Evolutionary conservation across 108 stramenopile species (phyloP), one percentile per base, ranked within the genome.

Genomic region (Phaeodactylum tricornutum): DNA sequence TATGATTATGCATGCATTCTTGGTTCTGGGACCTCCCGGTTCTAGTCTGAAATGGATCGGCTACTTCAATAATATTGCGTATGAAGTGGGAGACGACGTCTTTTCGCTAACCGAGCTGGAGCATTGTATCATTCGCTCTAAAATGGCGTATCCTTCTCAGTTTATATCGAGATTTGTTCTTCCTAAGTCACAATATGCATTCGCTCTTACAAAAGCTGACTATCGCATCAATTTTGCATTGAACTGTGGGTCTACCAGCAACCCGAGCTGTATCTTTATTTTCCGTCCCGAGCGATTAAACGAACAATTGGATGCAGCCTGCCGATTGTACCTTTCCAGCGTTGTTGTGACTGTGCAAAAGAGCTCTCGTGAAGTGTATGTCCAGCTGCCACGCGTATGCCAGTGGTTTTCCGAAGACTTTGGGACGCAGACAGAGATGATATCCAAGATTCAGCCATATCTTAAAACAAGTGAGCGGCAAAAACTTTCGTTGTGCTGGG

Each of bases 81-180:
- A 79, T 47, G 66, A 86, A 45, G 69, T 58, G 38, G 57, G 59
- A 20, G 84, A 80, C 38, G 84, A 86, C 31, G 65, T 86, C 16
- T 81, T 86, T 35, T 79, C 79, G 19, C 32, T 86, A 14, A 56
- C 77, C 4, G 84, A 86, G 58, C 52, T 86, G 16, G 84, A 86
- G 60, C 84, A 86, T 50, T 68, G 66, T 50, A 76, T 86, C 4
- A 74, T 86, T 23, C 62, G 77, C 4, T 53, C 71, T 14, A 37
- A 75, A 33, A 84, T 74, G 82, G 46, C 39, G 12, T 61, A 52
- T 43, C 78, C 78, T 7, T 71, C 78, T 1, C 69, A 72, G 35
- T 72, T 77, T 39, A n/a, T 77, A 1, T 69, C 71, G 1, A 57
- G 62, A 29, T 77, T 78, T 45, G 69, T 74, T 23, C 22, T 78